phyloP scores from a whole-genome alignment of 2,329 filamentous ascomycete genomes.

The Neonectria ditissima region DNA sequence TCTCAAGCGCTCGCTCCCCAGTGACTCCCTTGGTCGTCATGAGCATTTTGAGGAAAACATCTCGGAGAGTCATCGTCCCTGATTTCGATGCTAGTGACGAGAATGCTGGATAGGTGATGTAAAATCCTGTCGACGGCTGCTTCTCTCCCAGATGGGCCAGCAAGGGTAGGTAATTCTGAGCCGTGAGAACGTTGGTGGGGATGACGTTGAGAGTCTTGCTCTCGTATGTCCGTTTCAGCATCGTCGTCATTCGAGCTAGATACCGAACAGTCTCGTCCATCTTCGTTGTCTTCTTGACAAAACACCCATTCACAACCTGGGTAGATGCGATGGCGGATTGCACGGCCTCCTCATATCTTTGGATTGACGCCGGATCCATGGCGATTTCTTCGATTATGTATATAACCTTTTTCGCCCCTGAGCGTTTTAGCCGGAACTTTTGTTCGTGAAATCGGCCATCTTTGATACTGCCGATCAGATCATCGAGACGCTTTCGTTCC shows the following conservation, averaged over 20 bases:
- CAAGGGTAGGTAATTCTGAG: constrained; percentile 74
- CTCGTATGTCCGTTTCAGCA: constrained; percentile 75
- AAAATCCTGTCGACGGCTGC: constrained; percentile 63
- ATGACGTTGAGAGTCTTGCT: constrained; percentile 69
- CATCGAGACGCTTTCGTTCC: constrained; percentile 83
- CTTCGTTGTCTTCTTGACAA: constrained; percentile 79
- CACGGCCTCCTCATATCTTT: constrained; percentile 74
- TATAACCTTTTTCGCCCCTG: constrained; percentile 79
- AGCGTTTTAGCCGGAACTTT: constrained; percentile 81
- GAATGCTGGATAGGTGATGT: constrained; percentile 79
- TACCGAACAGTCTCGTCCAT: constrained; percentile 85
- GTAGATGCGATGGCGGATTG: constrained; percentile 80
- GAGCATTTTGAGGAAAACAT: constrained; percentile 85
- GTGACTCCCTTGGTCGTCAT: constrained; percentile 83
- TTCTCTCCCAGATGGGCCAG: constrained; percentile 68
- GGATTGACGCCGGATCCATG: constrained; percentile 65
- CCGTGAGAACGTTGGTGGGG: constrained; percentile 72
- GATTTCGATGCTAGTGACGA: constrained; percentile 80
- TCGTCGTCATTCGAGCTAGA: constrained; percentile 76
- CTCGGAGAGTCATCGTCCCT: constrained; percentile 77
- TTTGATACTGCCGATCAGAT: constrained; percentile 83
- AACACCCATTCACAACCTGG: constrained; percentile 83
- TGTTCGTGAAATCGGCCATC: constrained; percentile 87
- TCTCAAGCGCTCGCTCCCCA: constrained; percentile 82
- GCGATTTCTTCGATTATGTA: constrained; percentile 82